Base-by-base conservation (phyloP, 225 moss, liverwort and hornwort genomes). In the Bryoerythrophyllum caledonicum region DNA sequence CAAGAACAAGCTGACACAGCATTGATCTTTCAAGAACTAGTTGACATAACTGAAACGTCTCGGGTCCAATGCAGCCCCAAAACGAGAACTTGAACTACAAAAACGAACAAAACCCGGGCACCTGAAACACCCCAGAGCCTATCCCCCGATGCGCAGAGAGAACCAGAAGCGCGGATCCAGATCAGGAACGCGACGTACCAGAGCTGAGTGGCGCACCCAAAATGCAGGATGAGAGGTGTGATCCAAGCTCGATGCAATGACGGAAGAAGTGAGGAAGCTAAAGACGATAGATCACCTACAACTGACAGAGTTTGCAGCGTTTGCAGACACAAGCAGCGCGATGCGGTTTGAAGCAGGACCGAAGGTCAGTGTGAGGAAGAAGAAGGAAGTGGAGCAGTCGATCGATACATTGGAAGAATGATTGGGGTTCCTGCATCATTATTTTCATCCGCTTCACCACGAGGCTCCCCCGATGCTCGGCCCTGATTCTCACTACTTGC, bases 81-180 rank as follows among this genome's bases (percentile, higher is more conserved):
- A 55, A 54, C 28, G 19, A 25, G 20, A 63, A 8, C 11, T 51
- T 26, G 16, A 35, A 61, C 20, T 15, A 72, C 62, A 48, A 6
- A 34, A 44, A 34, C 2, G 46, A 53, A 65, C 52, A 1, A n/a
- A 30, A 27, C 24, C 6, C 16, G 51, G 21, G 19, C 17, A 37
- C 7, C 28, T 23, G 12, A 5, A 60, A 25, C n/a, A 53, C 57
- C 17, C 32, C 12, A 13, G 2, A 5, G 30, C 23, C 7, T 2
- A 38, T 13, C 52, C 24, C 49, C 1, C 3, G 17, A 24, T 51
- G 7, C 51, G 44, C 28, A 53, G 30, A 8, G 66, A 70, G 54
- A 57, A 41, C 30, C 71, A 6, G 28, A 8, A 61, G 57, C 49
- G 30, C 16, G 58, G 85, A 85, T 81, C 75, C 41, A 85, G 85